phyloP scores from a whole-genome alignment of 345 rosid genomes.

The Moricandia arvensis region DNA sequence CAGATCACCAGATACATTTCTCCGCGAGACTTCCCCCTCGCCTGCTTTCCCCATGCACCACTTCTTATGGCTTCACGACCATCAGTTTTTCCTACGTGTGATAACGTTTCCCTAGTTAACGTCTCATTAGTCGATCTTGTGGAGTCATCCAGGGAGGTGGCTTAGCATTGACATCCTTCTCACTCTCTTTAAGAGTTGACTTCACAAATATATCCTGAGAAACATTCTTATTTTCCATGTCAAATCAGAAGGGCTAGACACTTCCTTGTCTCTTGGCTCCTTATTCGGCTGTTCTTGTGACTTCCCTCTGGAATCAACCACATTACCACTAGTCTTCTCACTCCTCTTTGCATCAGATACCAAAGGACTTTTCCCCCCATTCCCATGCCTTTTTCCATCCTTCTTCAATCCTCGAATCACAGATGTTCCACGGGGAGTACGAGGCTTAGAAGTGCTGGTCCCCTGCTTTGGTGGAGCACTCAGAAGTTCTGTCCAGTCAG shows the following conservation, averaged over 20 bases:
- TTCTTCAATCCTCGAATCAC: conserved; percentile 46
- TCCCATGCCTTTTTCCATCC: conserved; percentile 50
- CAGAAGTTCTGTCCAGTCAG: conserved; percentile 87
- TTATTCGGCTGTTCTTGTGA: conserved; percentile 41
- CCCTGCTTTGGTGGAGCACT: conserved; percentile 50
- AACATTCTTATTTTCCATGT: conserved; percentile 36
- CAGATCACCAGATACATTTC: conserved; percentile 43
- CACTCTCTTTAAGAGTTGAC: conserved; percentile 32
- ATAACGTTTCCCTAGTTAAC: conserved; percentile 25
- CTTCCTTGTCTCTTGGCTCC: conserved; percentile 55
- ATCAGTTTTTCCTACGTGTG: conserved; percentile 33
- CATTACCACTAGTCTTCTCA: conserved; percentile 39
- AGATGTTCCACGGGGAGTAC: conserved; percentile 46
- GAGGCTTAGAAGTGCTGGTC: conserved; percentile 33
- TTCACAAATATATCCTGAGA: conserved; percentile 13
- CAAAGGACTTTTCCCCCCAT: conserved; percentile 36
- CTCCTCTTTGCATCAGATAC: conserved; percentile 48
- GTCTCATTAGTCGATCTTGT: conserved; percentile 30
- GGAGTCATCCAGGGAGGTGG: conserved; percentile 36
- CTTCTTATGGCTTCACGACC: conserved; percentile 38
- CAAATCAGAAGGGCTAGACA: conserved; percentile 50
- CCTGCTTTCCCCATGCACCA: conserved; percentile 42
- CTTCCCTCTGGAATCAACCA: conserved; percentile 34
- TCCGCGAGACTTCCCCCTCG: conserved; percentile 33
- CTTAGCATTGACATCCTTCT: conserved; percentile 40